A percentile compares a stretch with the other conserved stretches of the same genome.
Evolutionary conservation across 495 filamentous ascomycete genomes (phyloP).

Genomic region (Aspergillus incahuasiensis): DNA sequence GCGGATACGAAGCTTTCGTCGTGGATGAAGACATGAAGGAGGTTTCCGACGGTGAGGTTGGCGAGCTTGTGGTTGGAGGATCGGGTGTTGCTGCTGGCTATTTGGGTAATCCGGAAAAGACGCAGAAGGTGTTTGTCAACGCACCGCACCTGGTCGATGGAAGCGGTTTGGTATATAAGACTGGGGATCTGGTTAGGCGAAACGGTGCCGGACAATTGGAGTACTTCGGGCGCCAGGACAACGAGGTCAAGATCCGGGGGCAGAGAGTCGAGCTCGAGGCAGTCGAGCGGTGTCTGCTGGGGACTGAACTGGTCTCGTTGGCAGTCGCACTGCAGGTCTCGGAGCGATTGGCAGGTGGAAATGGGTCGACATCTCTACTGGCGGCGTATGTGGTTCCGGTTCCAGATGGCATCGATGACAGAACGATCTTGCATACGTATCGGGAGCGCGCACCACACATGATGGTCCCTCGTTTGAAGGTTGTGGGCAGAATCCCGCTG

Average conservation of each 20-base stretch:
- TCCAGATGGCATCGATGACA: background rate
- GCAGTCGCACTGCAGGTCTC: background rate
- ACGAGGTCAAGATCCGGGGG: slow-evolving; percentile 45
- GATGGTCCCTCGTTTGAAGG: slow-evolving; percentile 16
- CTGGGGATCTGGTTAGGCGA: slow-evolving; percentile 15
- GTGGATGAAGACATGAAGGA: slow-evolving; percentile 35
- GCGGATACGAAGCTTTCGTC: slow-evolving; percentile 18
- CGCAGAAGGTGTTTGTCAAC: slow-evolving; percentile 24
- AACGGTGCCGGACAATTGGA: slow-evolving; percentile 6
- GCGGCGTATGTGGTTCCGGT: background rate
- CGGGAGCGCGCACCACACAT: slow-evolving; percentile 6
- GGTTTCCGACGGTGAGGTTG: slow-evolving; percentile 31
- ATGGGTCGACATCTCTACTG: background rate
- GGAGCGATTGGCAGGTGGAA: background rate
- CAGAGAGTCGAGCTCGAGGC: slow-evolving; percentile 45
- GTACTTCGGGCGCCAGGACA: slow-evolving; percentile 31
- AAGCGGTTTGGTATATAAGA: slow-evolving; percentile 9
- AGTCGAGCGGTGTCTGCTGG: slow-evolving; percentile 25
- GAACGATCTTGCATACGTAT: background rate
- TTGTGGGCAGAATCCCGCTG: slow-evolving; percentile 14
- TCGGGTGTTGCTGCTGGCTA: slow-evolving; percentile 40
- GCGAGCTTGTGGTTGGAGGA: slow-evolving; percentile 42
- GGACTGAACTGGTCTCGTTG: background rate
- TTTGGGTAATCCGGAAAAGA: slow-evolving; percentile 33
- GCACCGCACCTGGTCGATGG: background rate